These are phyloP conservation scores for Penicillium egyptiacum DNA, from an alignment of 495 filamentous ascomycete species.

Conservation along the genomic window DNA sequence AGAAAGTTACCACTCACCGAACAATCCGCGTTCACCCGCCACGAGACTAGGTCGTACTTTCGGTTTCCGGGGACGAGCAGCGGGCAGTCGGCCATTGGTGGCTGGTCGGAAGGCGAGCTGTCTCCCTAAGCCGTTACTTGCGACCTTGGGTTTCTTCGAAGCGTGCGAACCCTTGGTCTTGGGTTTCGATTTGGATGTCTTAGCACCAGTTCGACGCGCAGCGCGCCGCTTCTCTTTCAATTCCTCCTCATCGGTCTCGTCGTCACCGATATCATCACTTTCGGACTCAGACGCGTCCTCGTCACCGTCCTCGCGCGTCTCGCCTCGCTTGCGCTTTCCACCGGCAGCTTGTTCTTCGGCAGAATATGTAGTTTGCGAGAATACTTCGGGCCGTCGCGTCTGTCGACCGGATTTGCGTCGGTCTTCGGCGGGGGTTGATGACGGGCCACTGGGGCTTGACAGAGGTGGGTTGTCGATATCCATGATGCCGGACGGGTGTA, in stretches of 20 bases:
- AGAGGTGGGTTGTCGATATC: constrained; percentile 35
- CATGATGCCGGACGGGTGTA: constrained; percentile 23
- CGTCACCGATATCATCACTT: constrained; percentile 47
- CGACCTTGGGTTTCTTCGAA: constrained; percentile 57
- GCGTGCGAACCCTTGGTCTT: constrained; percentile 34
- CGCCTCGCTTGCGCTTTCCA: constrained; percentile 57
- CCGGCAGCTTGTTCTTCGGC: constrained; percentile 35
- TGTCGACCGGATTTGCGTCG: constrained; percentile 80
- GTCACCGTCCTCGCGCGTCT: constrained; percentile 38
- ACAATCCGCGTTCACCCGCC: constrained; percentile 68
- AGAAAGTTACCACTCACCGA: constrained; percentile 55
- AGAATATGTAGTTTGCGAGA: constrained; percentile 47
- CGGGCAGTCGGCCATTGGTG: constrained; percentile 42
- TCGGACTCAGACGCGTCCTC: constrained; percentile 58
- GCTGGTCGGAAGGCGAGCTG: constrained; percentile 52
- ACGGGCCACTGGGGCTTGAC: constrained; percentile 28
- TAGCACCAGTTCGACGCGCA: constrained; percentile 49
- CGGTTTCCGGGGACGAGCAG: constrained; percentile 51
- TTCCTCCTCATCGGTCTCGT: constrained; percentile 68
- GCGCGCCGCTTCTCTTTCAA: constrained; percentile 55
- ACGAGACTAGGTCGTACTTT: constrained; percentile 63
- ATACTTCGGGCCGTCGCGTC: constrained; percentile 69
- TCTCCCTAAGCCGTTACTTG: constrained; percentile 54
- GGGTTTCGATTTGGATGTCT: constrained; percentile 57
- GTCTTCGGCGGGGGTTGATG: constrained; percentile 50